Evolutionary conservation across 169 alveolate species (phyloP).

Genomic region (Eimeria tenella): DNA sequence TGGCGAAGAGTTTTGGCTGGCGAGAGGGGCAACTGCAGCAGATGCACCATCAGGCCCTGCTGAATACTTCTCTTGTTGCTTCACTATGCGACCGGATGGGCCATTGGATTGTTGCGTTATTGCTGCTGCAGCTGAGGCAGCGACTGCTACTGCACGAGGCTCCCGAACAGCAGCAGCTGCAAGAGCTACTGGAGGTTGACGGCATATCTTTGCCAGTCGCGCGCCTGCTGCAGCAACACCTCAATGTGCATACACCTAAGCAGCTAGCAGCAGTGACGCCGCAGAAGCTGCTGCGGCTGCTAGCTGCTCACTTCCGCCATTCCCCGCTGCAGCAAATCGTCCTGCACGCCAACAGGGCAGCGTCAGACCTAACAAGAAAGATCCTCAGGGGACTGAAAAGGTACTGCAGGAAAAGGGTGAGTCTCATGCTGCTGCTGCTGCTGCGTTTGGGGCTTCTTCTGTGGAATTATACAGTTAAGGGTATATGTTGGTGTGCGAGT

Average conservation of each 20-base stretch:
- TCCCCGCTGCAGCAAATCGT: neutral
- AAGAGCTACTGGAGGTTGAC: neutral
- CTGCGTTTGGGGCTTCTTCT: neutral
- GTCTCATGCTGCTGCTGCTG: neutral
- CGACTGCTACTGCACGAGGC: neutral
- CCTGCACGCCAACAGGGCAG: slow-evolving; percentile 44
- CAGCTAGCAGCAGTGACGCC: slow-evolving; percentile 57
- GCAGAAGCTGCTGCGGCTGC: slow-evolving; percentile 29
- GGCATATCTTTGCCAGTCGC: slow-evolving; percentile 39
- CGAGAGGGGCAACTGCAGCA: neutral
- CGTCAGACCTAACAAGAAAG: slow-evolving; percentile 8
- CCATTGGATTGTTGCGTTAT: neutral
- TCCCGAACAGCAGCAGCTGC: slow-evolving; percentile 11
- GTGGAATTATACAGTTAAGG: neutral
- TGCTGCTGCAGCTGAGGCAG: slow-evolving; percentile 33
- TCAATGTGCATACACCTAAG: slow-evolving; percentile 61
- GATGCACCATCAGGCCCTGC: slow-evolving; percentile 58
- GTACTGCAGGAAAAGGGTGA: neutral
- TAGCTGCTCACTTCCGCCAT: neutral
- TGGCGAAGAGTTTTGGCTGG: slow-evolving; percentile 21
- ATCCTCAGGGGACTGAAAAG: neutral
- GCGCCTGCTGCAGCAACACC: slow-evolving; percentile 53
- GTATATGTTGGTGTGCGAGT: neutral
- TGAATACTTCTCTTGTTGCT: slow-evolving; percentile 21
- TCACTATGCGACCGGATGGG: slow-evolving; percentile 36